Percentiles rank a stretch among this genome's conserved stretches.
Conservation (phyloP, 257 asterid species). For the Lithospermum erythrorhizon region DNA sequence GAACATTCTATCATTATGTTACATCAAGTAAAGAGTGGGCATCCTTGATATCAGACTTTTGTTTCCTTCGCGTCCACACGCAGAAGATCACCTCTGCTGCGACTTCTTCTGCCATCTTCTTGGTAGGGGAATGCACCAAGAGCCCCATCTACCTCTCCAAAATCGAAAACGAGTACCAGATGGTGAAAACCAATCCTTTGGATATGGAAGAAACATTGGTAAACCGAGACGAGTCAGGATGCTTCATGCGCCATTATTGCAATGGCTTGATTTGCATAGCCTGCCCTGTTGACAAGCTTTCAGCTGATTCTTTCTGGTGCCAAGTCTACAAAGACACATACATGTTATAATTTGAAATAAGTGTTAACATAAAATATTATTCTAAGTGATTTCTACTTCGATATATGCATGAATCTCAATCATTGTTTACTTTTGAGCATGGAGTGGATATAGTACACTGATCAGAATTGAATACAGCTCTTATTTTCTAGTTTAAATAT, state of each 20-base stretch:
- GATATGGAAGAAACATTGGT: neutral
- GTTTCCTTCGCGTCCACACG: constrained; percentile 7
- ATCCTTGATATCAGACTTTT: neutral
- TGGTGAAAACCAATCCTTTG: neutral
- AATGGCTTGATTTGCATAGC: constrained; percentile 13
- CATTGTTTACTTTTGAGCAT: too few relatives aligned
- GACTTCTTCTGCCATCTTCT: constrained; percentile 2
- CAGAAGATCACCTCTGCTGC: neutral
- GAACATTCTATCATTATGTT: too few relatives aligned
- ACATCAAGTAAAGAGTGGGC: constrained; percentile 9
- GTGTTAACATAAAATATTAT: too few relatives aligned
- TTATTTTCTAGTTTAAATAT: too few relatives aligned
- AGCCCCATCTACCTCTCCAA: neutral
- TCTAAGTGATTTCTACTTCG: too few relatives aligned
- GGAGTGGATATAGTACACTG: too few relatives aligned
- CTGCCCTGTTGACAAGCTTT: neutral
- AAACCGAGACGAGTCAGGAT: neutral
- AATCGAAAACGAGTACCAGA: neutral
- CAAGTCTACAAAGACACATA: constrained; percentile 18
- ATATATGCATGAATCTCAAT: too few relatives aligned
- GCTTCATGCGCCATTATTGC: neutral
- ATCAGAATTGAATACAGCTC: too few relatives aligned
- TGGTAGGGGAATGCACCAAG: neutral
- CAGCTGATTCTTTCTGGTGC: neutral
- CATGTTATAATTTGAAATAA: too few relatives aligned